phyloP scores from a whole-genome alignment of 2,329 filamentous ascomycete genomes.

The Scedosporium aurantiacum region DNA sequence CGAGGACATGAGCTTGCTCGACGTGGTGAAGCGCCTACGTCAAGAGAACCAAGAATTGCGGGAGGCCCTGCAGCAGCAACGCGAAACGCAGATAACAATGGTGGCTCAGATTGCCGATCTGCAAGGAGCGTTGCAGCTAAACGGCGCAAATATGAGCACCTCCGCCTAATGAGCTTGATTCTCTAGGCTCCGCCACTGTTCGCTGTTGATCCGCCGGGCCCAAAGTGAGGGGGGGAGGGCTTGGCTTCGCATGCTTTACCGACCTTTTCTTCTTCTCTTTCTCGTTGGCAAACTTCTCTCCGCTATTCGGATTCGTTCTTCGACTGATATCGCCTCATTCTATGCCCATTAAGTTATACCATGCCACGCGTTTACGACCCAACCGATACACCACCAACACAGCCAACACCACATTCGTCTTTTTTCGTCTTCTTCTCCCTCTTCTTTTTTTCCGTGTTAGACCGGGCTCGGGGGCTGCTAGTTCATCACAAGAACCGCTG shows the following conservation, averaged over 20 bases:
- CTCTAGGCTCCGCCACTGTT: background rate
- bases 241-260: background rate
- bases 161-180: background rate
- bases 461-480: background rate
- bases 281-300: background rate
- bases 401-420: background rate
- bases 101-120: slow-evolving; percentile 37
- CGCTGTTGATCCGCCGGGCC: too few species aligned
- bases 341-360: background rate
- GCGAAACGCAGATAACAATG: slow-evolving; percentile 25
- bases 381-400: background rate
- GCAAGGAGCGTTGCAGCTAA: slow-evolving; percentile 27
- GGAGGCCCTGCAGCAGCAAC: slow-evolving; percentile 36
- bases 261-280: background rate
- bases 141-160: slow-evolving; percentile 7
- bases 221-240: too few species aligned
- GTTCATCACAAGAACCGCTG: background rate
- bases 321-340: background rate
- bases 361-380: background rate
- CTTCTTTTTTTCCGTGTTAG: background rate
- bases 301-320: background rate
- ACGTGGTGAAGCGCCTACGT: slow-evolving; percentile 48
- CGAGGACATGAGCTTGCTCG: background rate
- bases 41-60: slow-evolving; percentile 52
- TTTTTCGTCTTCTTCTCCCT: background rate